Conservation (phyloP, 345 rosid species). For the Corchorus capsularis region DNA sequence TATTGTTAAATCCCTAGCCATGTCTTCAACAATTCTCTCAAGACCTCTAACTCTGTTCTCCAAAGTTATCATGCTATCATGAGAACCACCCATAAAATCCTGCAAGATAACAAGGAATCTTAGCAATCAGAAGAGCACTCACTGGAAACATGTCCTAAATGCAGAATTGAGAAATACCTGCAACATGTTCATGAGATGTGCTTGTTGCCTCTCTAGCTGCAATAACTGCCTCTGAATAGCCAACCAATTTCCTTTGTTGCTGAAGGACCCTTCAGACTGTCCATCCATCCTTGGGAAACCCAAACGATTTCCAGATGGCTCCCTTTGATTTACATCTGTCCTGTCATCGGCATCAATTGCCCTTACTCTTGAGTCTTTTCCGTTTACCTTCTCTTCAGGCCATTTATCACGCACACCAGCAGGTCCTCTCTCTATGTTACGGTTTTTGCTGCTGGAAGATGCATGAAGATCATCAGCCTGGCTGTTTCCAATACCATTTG, state of each 20-base stretch:
- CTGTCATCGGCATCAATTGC: constrained; percentile 52
- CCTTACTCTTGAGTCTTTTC: constrained; percentile 58
- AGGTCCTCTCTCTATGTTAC: constrained; percentile 42
- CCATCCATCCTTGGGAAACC: constrained; percentile 62
- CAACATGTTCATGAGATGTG: constrained; percentile 90
- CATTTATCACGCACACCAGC: constrained; percentile 37
- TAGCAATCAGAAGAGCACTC: constrained; percentile 28
- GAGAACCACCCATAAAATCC: constrained; percentile 99
- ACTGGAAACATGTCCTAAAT: constrained; percentile 20
- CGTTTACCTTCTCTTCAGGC: constrained; percentile 41
- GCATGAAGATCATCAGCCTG: constrained; percentile 48
- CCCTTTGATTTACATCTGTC: constrained; percentile 53
- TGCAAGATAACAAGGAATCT: constrained; percentile 35
- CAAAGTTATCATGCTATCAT: constrained; percentile 85
- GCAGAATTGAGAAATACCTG: constrained; percentile 56
- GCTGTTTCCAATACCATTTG: constrained; percentile 43
- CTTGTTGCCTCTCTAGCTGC: constrained; percentile 93
- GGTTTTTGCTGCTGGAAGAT: constrained; percentile 38
- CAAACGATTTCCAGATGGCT: constrained; percentile 50
- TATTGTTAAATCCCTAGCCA: constrained; percentile 87
- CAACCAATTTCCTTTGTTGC: constrained; percentile 83
- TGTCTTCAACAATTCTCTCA: constrained; percentile 93
- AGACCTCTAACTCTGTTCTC: constrained; percentile 96
- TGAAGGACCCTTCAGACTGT: constrained; percentile 77
- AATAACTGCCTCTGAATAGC: constrained; percentile 94